phyloP scores from a whole-genome alignment of 2,329 filamentous ascomycete genomes.

The Colletotrichum limetticola region DNA sequence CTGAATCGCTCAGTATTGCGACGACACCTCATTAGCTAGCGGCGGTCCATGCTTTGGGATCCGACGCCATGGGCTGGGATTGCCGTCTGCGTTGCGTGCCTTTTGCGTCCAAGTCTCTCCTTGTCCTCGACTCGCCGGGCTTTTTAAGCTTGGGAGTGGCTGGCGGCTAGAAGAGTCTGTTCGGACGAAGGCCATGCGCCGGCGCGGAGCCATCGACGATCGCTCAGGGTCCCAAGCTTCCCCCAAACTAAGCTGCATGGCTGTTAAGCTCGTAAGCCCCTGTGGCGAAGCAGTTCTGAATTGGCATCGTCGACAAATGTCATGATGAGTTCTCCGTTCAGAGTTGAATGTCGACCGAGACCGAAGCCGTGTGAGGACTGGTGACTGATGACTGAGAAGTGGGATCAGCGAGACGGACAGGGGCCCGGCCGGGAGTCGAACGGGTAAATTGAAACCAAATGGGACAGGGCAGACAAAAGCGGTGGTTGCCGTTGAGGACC shows the following conservation, averaged over 20 bases:
- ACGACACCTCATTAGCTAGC: constrained; percentile 22
- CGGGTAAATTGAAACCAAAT: neutral
- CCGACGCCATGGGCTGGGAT: constrained; percentile 22
- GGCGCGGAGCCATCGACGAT: neutral
- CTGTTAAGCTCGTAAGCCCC: neutral
- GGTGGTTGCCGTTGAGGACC: neutral
- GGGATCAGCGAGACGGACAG: neutral
- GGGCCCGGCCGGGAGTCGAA: neutral
- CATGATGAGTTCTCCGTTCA: neutral
- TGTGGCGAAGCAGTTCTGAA: neutral
- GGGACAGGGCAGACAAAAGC: neutral
- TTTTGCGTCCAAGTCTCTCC: neutral
- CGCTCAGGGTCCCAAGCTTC: neutral
- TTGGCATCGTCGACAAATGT: neutral
- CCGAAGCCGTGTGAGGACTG: neutral
- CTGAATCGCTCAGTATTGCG: constrained; percentile 18
- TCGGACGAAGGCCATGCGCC: neutral
- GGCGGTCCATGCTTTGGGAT: constrained; percentile 11
- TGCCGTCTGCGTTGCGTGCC: neutral
- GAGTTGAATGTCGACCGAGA: neutral
- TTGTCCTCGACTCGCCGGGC: constrained; percentile 2
- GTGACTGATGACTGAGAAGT: neutral
- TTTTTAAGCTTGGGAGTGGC: constrained; percentile 4
- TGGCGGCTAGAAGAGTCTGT: neutral
- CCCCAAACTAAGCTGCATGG: neutral